phyloP scores from a whole-genome alignment of 73 alveolate genomes.

The Paramecium biaurelia region DNA sequence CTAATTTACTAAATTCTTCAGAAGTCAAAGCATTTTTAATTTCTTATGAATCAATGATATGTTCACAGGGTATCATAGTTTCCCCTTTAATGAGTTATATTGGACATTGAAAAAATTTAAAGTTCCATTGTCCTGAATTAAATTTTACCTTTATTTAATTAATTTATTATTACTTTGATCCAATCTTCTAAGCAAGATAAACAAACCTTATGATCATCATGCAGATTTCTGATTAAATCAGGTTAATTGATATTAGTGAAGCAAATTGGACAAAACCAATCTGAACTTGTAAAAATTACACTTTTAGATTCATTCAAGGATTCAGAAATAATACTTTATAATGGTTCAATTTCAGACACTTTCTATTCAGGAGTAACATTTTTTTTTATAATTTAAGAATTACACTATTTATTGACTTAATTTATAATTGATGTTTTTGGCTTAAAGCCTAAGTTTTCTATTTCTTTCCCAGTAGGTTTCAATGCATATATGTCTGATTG shows the following conservation, averaged over 20 bases:
- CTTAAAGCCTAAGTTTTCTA: background rate
- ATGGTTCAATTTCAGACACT: too few relatives aligned
- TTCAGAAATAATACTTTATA: background rate
- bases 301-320: background rate
- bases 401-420: background rate
- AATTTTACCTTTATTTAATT: background rate
- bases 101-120: conserved; percentile 13
- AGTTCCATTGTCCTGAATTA: conserved; percentile 46
- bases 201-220: conserved; percentile 40
- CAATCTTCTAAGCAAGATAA: background rate
- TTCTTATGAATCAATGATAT: background rate
- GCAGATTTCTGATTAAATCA: background rate
- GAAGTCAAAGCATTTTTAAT: background rate
- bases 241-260: background rate
- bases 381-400: background rate
- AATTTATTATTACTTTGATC: background rate
- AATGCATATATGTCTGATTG: background rate
- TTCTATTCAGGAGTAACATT: too few relatives aligned
- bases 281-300: background rate
- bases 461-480: background rate
- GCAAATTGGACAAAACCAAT: background rate
- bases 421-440: background rate
- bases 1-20: background rate
- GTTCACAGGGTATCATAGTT: background rate
- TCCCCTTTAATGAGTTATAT: background rate